These are phyloP conservation scores for Rhizomucor pusillus DNA, from an alignment of 371 early-diverging fungal genomes.

Conservation along the genomic window DNA sequence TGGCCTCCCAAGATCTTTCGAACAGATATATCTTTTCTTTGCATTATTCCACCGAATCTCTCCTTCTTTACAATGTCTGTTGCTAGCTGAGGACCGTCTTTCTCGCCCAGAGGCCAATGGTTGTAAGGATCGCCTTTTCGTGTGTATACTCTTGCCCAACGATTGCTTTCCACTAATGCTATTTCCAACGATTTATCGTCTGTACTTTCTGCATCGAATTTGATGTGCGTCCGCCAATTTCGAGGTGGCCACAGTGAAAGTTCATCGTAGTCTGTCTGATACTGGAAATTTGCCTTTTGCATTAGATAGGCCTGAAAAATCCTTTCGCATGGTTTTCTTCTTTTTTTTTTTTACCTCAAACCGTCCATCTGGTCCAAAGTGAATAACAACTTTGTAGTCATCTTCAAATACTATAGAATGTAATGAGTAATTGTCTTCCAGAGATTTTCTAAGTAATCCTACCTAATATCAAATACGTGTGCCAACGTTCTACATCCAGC, in stretches of 20 bases:
- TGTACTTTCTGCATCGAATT: background rate
- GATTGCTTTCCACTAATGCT: too few species aligned
- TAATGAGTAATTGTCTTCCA: too few species aligned
- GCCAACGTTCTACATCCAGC: background rate
- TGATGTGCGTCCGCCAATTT: slow-evolving; percentile 1
- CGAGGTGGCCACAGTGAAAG: slow-evolving; percentile 5
- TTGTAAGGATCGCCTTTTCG: too few species aligned
- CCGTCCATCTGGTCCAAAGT: background rate
- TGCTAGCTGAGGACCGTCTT: too few species aligned
- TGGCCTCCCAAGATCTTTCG: background rate
- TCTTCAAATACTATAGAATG: background rate
- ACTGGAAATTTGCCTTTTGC: background rate
- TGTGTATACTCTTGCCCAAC: too few species aligned
- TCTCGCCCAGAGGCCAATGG: too few species aligned
- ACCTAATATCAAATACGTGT: background rate
- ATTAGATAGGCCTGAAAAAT: background rate
- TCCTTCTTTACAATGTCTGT: too few species aligned
- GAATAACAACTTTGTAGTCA: background rate
- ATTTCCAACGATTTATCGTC: background rate
- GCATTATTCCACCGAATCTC: too few species aligned
- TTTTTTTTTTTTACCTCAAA: background rate
- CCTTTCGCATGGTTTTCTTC: background rate
- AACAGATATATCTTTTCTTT: too few species aligned
- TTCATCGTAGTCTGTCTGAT: background rate
- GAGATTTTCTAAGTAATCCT: background rate